Evolutionary conservation across 805 yeast genomes (phyloP), one percentile per base, ranked within the genome.

Genomic region (Wickerhamiella siamensis): DNA sequence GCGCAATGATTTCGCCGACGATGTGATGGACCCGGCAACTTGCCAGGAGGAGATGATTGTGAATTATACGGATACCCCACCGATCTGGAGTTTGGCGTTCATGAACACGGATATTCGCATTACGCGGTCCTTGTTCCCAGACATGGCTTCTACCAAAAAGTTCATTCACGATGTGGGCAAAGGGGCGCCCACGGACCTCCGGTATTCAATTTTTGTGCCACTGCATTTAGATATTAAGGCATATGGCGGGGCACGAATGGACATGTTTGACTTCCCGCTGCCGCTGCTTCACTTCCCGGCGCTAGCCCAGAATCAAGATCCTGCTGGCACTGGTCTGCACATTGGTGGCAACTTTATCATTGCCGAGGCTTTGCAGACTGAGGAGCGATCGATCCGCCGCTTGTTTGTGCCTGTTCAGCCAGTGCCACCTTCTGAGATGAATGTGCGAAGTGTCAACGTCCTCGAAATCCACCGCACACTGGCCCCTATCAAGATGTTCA

Each of bases 251-350:
- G 24, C 52, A 16, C 31, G 41, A 9, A 38, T 52, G 14, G 46
- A 45, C 15, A 51, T 87, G 45, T 65, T 91, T 42, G 97, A 87
- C 53, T 84, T 80, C 54, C 96, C 96, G 0, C 53, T 88, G 14
- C 96, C 97, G 0, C 61, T 87, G 39, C 57, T 83, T 6, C 75
- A 76, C 48, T 72, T 87, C 47, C 95, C 95, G 0, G 60, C 65
- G 12, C 62, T 66, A 10, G 60, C 62, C 3, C 48, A 64, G 36
- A 40, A 48, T 44, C 67, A 49, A 55, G 66, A 44, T 44, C 41
- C 51, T 43, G 35, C 41, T 10, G 26, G 39, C 12, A 38, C 53
- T 1, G 55, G 69, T 5, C 48, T 66, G 39, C 46, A 62, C 22
- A 43, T 79, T 41, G 56, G 60, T 19, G 94, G 95, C 18, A 75